Evolutionary conservation across 768 basidiomycete genomes (phyloP).

Genomic region (Jaapia argillacea): DNA sequence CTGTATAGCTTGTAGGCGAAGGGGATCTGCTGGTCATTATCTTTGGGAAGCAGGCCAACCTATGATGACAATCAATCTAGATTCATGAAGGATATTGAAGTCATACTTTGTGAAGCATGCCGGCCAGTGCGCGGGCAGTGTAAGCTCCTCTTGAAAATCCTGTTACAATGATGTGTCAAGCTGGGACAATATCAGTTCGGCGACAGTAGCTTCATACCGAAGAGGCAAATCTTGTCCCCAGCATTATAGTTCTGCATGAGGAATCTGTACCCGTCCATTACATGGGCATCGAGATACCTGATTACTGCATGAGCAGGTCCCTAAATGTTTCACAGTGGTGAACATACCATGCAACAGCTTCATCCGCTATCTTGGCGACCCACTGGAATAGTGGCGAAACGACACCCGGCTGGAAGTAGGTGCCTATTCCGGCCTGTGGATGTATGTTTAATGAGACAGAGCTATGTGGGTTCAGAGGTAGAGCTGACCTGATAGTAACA

Average conservation of each 20-base stretch:
- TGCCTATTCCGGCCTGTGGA: constrained; percentile 33
- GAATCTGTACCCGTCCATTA: constrained; percentile 46
- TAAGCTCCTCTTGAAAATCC: constrained; percentile 36
- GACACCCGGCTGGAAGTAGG: constrained; percentile 52
- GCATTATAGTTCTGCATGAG: constrained; percentile 43
- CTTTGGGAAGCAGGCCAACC: constrained; percentile 14
- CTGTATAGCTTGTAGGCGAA: constrained; percentile 49
- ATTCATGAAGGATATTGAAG: too few species aligned
- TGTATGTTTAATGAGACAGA: neutral
- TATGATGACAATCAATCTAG: too few species aligned
- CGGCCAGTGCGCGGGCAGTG: constrained; percentile 37
- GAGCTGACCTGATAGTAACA: constrained; percentile 8
- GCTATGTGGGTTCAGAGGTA: too few species aligned
- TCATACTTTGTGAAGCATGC: constrained; percentile 42
- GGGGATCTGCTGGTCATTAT: constrained; percentile 33
- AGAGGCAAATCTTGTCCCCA: constrained; percentile 47
- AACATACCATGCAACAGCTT: constrained; percentile 62
- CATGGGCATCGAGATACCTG: constrained; percentile 39
- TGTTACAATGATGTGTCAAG: neutral
- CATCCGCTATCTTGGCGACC: constrained; percentile 52
- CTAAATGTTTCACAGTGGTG: neutral
- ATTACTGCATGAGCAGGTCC: constrained; percentile 7
- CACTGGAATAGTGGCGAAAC: constrained; percentile 51
- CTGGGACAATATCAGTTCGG: neutral
- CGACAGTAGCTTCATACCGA: constrained; percentile 27